These are phyloP conservation scores for Ophidiomyces ophidiicola DNA, from an alignment of 2,329 filamentous ascomycete species.

Conservation along the genomic window DNA sequence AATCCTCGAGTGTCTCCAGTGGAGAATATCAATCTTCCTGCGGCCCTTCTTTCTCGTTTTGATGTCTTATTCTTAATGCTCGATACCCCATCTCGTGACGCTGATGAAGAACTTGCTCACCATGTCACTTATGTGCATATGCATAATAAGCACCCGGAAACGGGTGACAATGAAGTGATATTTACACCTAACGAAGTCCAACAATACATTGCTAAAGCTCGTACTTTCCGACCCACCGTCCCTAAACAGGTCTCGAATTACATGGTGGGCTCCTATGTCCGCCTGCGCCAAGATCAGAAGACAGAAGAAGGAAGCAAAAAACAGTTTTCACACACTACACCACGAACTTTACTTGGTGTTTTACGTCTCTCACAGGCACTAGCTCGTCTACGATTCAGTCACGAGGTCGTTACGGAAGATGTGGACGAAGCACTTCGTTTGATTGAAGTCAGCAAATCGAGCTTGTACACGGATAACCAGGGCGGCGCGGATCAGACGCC, in stretches of 20 bases:
- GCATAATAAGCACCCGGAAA: constrained; percentile 83
- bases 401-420: constrained; percentile 75
- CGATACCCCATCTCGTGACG: constrained; percentile 80
- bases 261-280: constrained; percentile 92
- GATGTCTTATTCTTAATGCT: constrained; percentile 94
- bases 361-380: constrained; percentile 88
- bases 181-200: constrained; percentile 90
- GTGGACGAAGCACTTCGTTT: constrained; percentile 89
- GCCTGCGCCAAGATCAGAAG: constrained; percentile 83
- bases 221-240: constrained; percentile 76
- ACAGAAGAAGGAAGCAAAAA: constrained; percentile 82
- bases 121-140: constrained; percentile 97
- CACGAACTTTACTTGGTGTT: constrained; percentile 83
- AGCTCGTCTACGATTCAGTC: constrained; percentile 78
- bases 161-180: constrained; percentile 54
- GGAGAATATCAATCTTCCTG: constrained; percentile 98
- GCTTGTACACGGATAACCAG: constrained; percentile 59
- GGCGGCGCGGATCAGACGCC: constrained; percentile 60
- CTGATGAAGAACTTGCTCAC: constrained; percentile 83
- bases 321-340: constrained; percentile 86
- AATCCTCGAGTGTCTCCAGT: constrained; percentile 95
- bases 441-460: constrained; percentile 87
- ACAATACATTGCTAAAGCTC: constrained; percentile 87
- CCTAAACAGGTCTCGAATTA: constrained; percentile 83
- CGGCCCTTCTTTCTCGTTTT: constrained; percentile 89